Evolutionary conservation across 805 yeast genomes (phyloP).

Genomic region (Sugiyamaella smithiae): DNA sequence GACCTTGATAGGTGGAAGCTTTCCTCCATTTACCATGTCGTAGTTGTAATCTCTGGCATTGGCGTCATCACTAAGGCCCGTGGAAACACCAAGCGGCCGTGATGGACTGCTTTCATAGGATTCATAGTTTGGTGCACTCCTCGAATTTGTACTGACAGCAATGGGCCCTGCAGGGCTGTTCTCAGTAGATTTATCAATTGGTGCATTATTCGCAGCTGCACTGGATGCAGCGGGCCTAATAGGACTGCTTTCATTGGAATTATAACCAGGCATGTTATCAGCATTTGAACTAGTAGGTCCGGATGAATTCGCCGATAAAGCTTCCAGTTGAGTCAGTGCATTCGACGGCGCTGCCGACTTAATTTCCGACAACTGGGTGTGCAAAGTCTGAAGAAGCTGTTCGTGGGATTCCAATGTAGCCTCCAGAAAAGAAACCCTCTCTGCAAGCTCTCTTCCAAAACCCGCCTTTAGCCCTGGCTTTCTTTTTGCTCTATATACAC

Average conservation of each 20-base stretch:
- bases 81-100: neutral
- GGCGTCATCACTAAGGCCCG: too few relatives aligned
- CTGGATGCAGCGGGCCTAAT: neutral
- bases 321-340: neutral
- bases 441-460: constrained; percentile 25
- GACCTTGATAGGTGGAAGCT: constrained; percentile 17
- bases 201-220: neutral
- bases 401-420: neutral
- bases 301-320: neutral
- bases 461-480: constrained; percentile 30
- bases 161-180: too few relatives aligned
- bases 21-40: neutral
- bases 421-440: constrained; percentile 10
- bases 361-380: constrained; percentile 1
- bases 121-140: neutral
- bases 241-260: neutral
- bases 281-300: neutral
- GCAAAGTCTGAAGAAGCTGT: constrained; percentile 1
- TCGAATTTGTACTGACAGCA: too few relatives aligned
- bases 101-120: neutral
- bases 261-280: neutral
- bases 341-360: neutral
- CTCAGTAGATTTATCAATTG: neutral
- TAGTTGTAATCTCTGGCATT: too few relatives aligned
- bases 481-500: constrained; percentile 24